phyloP scores from a whole-genome alignment of 1,139 yeast genomes.

The Suhomyces choctaworum region DNA sequence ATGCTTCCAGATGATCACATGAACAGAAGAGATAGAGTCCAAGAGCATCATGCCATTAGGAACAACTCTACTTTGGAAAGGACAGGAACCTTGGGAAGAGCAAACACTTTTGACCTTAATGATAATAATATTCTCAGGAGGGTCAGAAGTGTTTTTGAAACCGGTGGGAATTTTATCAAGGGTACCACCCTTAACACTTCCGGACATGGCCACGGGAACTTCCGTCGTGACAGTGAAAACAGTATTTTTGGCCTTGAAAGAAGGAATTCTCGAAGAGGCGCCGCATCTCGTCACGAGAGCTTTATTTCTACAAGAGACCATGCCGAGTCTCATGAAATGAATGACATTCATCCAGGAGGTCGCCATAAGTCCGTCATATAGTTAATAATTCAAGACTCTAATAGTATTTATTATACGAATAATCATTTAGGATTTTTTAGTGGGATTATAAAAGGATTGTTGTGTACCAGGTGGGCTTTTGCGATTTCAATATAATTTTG shows the following conservation, averaged over 20 bases:
- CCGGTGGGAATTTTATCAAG: constrained; percentile 5
- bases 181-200: constrained; percentile 2
- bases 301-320: neutral
- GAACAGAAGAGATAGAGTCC: constrained; percentile 65
- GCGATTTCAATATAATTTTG: too few relatives aligned
- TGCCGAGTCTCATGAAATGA: constrained; percentile 3
- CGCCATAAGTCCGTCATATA: neutral
- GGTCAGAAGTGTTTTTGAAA: constrained; percentile 7
- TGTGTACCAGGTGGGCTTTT: too few relatives aligned
- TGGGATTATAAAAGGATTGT: too few relatives aligned
- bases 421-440: too few relatives aligned
- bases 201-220: constrained; percentile 2
- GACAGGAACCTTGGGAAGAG: constrained; percentile 14
- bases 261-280: neutral
- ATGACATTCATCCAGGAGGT: neutral
- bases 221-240: constrained; percentile 6
- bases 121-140: constrained; percentile 10
- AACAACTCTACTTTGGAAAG: constrained; percentile 35
- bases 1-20: constrained; percentile 77
- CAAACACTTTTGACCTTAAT: constrained; percentile 13
- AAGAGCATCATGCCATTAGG: constrained; percentile 55
- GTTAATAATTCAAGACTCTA: too few relatives aligned
- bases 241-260: constrained; percentile 1
- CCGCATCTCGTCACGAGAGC: neutral
- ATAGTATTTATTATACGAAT: too few relatives aligned